Evolutionary conservation across 148 eudicot species (phyloP).

Genomic region (Beta vulgaris): DNA sequence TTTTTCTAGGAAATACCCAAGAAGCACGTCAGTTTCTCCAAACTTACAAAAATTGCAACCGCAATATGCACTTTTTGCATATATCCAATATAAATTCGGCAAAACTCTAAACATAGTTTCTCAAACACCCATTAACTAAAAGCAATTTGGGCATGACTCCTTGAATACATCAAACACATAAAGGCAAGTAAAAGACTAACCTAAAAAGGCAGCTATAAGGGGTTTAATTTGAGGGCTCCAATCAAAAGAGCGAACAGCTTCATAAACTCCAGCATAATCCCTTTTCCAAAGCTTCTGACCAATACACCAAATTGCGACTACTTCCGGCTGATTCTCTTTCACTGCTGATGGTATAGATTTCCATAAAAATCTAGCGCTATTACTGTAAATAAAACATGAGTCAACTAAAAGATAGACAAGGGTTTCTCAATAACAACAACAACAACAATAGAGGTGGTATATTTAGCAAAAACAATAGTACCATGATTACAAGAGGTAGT

Average conservation of each 20-base stretch:
- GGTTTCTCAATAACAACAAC: too few relatives aligned
- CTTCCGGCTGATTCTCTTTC: constrained; percentile 71
- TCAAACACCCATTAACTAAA: background rate
- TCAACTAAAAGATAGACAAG: background rate
- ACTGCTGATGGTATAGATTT: constrained; percentile 56
- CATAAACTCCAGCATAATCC: constrained; percentile 72
- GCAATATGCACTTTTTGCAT: too few relatives aligned
- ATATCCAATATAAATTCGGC: too few relatives aligned
- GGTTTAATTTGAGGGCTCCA: constrained; percentile 69
- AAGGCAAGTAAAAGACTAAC: constrained; percentile 23
- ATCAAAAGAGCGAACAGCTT: constrained; percentile 62
- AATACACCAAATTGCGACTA: constrained; percentile 70
- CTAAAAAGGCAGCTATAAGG: constrained; percentile 65
- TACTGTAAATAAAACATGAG: constrained; percentile 38
- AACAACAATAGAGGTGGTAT: background rate
- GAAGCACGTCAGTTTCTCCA: too few relatives aligned
- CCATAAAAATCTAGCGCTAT: constrained; percentile 93
- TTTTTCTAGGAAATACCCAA: too few relatives aligned
- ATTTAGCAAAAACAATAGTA: too few relatives aligned
- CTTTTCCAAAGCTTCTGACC: constrained; percentile 79
- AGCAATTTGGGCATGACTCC: background rate
- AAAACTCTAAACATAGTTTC: too few relatives aligned
- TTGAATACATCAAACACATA: too few relatives aligned
- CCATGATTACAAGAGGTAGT: too few relatives aligned
- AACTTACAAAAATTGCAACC: too few relatives aligned